Evolutionary conservation across 495 filamentous ascomycete genomes (phyloP), one percentile per base, ranked within the genome.

Genomic region (Neurospora sp.): DNA sequence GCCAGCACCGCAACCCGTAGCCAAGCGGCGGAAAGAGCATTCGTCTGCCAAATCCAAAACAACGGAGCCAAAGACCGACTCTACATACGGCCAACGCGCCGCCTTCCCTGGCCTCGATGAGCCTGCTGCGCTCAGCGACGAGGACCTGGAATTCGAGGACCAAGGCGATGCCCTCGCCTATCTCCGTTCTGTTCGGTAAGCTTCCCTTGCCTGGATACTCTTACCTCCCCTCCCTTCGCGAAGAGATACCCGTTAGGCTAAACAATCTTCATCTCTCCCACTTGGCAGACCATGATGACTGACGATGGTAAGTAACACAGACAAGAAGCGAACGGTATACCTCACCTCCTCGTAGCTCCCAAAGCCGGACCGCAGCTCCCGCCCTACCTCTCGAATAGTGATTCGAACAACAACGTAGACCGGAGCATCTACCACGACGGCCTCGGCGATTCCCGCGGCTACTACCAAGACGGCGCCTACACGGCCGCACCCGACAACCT

Each of bases 151-250:
- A 45, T 89, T 84, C 42, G 89, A 89, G 69, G 87, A 89, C 35
- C 83, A 85, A 41, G 76, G 79, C 9, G 87, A 92, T 79, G 93
- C 91, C 4, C 69, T 96, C 38, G 87, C 88, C 70, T 97, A 97
- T 81, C 82, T 97, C 31, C 87, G 86, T 78, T 90, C 92, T 83
- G 93, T 97, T 70, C 87, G 93, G 93, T 96, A 85, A 87, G 91
- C 73, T 77, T 75, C 38, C 59, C 7, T 12, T 53, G 74, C 71
- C 70, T 61, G 37, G 68, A 68, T 70, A 53, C 70, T 4, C 68
- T 40, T 69, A 70, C 72, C 35, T 70, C 42, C 69, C 61, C 71
- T 79, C 59, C 41, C 39, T 59, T 22, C 20, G 20, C 12, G 35
- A 53, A 53, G 27, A 65, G 27, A 35, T 42, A 72, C 70, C 72